Conservation (phyloP, 164 flowering plant genomes). For the Amborella trichopoda region DNA sequence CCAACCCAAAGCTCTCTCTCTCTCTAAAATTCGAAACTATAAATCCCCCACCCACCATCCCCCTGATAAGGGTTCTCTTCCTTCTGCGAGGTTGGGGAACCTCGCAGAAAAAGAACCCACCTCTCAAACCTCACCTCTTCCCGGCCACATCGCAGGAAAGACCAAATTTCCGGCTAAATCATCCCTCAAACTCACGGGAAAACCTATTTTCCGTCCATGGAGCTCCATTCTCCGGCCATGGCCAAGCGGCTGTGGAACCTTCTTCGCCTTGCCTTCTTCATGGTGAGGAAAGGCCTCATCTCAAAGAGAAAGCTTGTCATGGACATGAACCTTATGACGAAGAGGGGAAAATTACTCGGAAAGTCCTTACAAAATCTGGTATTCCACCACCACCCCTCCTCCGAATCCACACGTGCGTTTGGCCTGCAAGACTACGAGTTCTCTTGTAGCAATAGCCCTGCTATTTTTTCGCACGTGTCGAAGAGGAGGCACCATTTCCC, state of each 20-base stretch:
- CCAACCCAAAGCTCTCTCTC: not conserved
- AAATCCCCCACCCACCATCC: not conserved
- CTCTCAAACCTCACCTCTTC: too few relatives aligned
- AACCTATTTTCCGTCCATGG: slow-evolving; percentile 14
- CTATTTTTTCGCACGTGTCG: slow-evolving; percentile 31
- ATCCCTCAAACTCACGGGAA: not conserved
- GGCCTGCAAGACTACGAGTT: slow-evolving; percentile 39
- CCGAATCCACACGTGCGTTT: slow-evolving; percentile 14
- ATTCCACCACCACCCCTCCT: slow-evolving; percentile 18
- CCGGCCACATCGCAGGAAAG: not conserved
- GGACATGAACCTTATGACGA: slow-evolving; percentile 42
- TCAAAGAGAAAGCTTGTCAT: slow-evolving; percentile 40
- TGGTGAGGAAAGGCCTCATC: slow-evolving; percentile 38
- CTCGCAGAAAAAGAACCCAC: slow-evolving; percentile 15
- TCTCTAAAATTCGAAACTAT: not conserved
- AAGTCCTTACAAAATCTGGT: slow-evolving; percentile 22
- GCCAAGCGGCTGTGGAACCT: slow-evolving; percentile 41
- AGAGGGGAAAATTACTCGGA: slow-evolving; percentile 33
- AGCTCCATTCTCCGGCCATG: slow-evolving; percentile 20
- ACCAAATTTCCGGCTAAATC: not conserved
- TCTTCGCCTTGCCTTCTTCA: slow-evolving; percentile 29
- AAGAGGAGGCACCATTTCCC: slow-evolving; percentile 28
- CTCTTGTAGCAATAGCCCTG: slow-evolving; percentile 52
- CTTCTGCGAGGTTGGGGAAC: slow-evolving; percentile 24
- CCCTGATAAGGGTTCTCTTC: slow-evolving; percentile 9